Evolutionary conservation across 2,329 filamentous ascomycete genomes (phyloP).

Genomic region (Penicillium brevicompactum): DNA sequence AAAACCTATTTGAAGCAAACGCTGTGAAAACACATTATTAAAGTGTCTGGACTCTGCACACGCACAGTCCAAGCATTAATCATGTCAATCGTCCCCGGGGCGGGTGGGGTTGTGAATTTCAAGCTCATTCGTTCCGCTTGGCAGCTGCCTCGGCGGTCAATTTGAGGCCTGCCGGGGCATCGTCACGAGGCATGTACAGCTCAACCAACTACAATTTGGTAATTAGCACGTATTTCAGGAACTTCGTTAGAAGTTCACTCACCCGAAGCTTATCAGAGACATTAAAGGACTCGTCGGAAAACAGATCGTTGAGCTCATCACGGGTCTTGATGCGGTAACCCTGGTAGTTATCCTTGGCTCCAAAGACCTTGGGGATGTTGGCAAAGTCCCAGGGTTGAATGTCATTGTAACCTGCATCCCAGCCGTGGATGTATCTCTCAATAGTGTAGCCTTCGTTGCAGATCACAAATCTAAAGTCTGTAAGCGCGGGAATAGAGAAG

Average conservation of each 20-base stretch:
- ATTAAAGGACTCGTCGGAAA: slow-evolving; percentile 64
- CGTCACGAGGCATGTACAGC: slow-evolving; percentile 76
- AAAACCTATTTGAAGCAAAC: not conserved
- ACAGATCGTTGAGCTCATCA: slow-evolving; percentile 66
- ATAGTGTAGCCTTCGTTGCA: slow-evolving; percentile 90
- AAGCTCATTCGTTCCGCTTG: slow-evolving; percentile 58
- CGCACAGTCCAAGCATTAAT: not conserved
- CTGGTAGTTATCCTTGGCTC: slow-evolving; percentile 60
- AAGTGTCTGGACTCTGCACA: not conserved
- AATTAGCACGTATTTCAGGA: slow-evolving; percentile 16
- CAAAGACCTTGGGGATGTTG: slow-evolving; percentile 68
- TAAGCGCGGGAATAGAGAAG: slow-evolving; percentile 36
- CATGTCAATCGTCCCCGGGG: not conserved
- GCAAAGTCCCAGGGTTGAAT: slow-evolving; percentile 74
- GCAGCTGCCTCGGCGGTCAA: slow-evolving; percentile 72
- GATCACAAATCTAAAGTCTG: slow-evolving; percentile 64
- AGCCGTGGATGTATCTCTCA: slow-evolving; percentile 84
- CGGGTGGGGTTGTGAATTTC: not conserved
- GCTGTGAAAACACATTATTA: not conserved
- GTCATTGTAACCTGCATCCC: slow-evolving; percentile 79
- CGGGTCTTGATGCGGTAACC: slow-evolving; percentile 71
- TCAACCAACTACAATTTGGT: slow-evolving; percentile 70
- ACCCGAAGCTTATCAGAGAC: slow-evolving; percentile 53
- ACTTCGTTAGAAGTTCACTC: slow-evolving; percentile 10
- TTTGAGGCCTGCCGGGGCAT: slow-evolving; percentile 71